Conservation (phyloP, 2,329 filamentous ascomycete species). For the Xylaria sp. region DNA sequence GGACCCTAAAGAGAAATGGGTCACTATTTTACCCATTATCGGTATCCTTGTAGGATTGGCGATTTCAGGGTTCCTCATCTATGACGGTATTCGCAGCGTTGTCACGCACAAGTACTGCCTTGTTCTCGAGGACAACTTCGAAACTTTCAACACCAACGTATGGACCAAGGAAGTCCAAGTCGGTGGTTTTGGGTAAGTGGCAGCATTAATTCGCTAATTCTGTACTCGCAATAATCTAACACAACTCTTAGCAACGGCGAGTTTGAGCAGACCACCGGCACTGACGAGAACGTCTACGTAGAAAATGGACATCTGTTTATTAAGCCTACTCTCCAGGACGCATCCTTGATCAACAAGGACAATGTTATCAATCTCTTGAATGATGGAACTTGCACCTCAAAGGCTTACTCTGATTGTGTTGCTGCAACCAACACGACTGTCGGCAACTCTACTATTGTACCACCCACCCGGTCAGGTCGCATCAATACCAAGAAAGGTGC, state of each 20-base stretch:
- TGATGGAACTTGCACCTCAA: constrained; percentile 74
- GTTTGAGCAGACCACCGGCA: constrained; percentile 79
- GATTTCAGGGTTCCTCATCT: constrained; percentile 77
- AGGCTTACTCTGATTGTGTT: constrained; percentile 69
- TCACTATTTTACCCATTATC: constrained; percentile 79
- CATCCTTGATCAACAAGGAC: constrained; percentile 71
- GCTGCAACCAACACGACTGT: constrained; percentile 76
- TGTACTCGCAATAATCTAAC: constrained; percentile 29
- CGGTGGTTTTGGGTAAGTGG: constrained; percentile 76
- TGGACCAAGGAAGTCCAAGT: constrained; percentile 82
- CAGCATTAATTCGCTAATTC: background rate
- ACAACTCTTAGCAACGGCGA: constrained; percentile 72
- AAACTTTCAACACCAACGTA: constrained; percentile 64
- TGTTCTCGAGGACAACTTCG: constrained; percentile 74
- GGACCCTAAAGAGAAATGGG: constrained; percentile 86
- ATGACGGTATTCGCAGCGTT: constrained; percentile 77
- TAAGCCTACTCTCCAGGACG: constrained; percentile 80
- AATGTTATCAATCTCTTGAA: constrained; percentile 73
- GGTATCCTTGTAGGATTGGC: constrained; percentile 75
- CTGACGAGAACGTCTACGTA: constrained; percentile 79
- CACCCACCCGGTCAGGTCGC: constrained; percentile 80
- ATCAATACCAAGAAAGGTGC: constrained; percentile 78
- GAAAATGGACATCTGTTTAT: constrained; percentile 76
- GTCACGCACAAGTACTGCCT: constrained; percentile 78
- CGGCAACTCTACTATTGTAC: constrained; percentile 78